Evolutionary conservation across 768 basidiomycete species (phyloP).

Genomic region (Mrakia frigida): DNA sequence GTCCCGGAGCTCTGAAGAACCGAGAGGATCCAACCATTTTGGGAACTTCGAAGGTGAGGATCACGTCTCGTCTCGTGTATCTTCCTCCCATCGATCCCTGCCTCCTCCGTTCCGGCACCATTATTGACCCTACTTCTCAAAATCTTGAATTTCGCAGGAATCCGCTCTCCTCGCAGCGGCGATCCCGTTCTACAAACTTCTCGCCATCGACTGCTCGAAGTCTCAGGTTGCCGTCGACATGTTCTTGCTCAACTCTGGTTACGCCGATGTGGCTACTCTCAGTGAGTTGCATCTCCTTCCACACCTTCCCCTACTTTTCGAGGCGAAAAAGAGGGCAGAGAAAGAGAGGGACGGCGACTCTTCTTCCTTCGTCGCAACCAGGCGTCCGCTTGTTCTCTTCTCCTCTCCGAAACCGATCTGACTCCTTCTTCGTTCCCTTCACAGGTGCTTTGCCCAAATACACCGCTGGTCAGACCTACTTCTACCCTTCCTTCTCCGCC

Average conservation of each 20-base stretch:
- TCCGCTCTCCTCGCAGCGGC: constrained; percentile 84
- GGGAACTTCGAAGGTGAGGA: constrained; percentile 80
- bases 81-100: not conserved
- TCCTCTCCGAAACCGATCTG: too few species aligned
- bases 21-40: constrained; percentile 93
- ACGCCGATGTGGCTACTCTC: constrained; percentile 91
- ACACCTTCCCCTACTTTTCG: not conserved
- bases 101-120: not conserved
- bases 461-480: constrained; percentile 95
- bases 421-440: too few species aligned
- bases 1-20: constrained; percentile 87
- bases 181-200: constrained; percentile 93
- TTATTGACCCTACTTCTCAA: too few species aligned
- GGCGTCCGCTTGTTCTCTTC: too few species aligned
- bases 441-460: constrained; percentile 88
- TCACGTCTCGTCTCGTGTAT: not conserved
- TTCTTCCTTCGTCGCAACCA: too few species aligned
- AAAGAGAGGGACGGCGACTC: too few species aligned
- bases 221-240: constrained; percentile 97
- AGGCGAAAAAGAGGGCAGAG: too few species aligned
- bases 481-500: constrained; percentile 97
- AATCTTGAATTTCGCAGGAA: constrained; percentile 66
- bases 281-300: constrained; percentile 50
- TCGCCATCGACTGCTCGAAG: constrained; percentile 96
- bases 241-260: constrained; percentile 94